Base-by-base conservation (phyloP, 2,329 filamentous ascomycete genomes). In the Penicillium janthinellum region DNA sequence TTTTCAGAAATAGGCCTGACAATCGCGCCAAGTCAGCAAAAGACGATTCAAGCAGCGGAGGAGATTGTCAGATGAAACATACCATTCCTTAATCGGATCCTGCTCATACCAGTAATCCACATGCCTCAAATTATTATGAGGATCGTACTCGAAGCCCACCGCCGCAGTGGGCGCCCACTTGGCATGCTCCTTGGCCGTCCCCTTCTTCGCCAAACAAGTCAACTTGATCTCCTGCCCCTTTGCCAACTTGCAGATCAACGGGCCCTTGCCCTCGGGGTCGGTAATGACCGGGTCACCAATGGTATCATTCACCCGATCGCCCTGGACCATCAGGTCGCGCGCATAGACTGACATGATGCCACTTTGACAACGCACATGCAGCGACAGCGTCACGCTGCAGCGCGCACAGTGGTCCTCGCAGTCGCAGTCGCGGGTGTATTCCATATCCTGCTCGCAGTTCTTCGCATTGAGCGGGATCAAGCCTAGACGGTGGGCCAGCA, bases 181-280 rank as follows among this genome's bases (percentile, higher is more conserved):
- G 10, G 95, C 91, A 78, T 99, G 95, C 77, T 99, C 95, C 82
- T 99, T 99, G 39, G 94, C 93, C 65, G 98, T 98, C 1, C 95
- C 95, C 83, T 98, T 98, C 83, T 96, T 97, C 53, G 94, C 95
- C 66, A 97, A 90, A 74, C 94, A 98, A 62, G 86, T 90, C 72
- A 99, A 86, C 75, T 92, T 89, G 61, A 99, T 81, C 77, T 96
- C 92, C 79, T 99, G 95, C 2, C 90, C 92, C 72, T 89, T 90
- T 59, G 94, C 85, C 73, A 99, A 81, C 82, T 98, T 98, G 71
- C 90, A 91, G 66, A 99, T 94, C 67, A 98, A 83, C 47, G 90
- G 86, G 1, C 95, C 95, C 58, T 90, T 86, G 11, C 88, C 88
- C 53, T 94, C 90, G 0, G 89, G 85, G 74, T 99, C 94, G 47